Percentiles rank a stretch among this genome's conserved stretches.
Evolutionary conservation across 306 rosid genomes (phyloP).

Genomic region (Glycine soja): DNA sequence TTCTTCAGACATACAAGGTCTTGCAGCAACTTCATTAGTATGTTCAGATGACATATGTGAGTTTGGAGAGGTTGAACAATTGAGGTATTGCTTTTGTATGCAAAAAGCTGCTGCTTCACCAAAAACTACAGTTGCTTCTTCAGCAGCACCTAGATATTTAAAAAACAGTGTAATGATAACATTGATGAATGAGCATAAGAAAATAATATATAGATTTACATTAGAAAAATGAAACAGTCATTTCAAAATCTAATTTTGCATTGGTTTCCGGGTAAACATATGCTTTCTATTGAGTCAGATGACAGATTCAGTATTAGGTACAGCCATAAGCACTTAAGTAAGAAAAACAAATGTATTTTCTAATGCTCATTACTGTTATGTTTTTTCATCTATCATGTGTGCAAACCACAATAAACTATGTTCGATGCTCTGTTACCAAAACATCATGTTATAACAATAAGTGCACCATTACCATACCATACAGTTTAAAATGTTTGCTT

Average conservation of each 20-base stretch:
- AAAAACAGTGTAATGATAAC: conserved; percentile 7
- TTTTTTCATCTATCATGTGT: background rate
- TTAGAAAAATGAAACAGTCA: conserved; percentile 7
- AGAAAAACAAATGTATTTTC: background rate
- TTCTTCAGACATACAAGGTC: conserved; percentile 65
- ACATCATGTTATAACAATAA: conserved; percentile 4
- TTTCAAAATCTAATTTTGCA: conserved; percentile 32
- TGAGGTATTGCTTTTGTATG: conserved; percentile 77
- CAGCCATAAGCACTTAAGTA: conserved; percentile 23
- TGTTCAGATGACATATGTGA: conserved; percentile 59
- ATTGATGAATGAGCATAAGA: background rate
- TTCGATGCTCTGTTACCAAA: background rate
- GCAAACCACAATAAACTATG: background rate
- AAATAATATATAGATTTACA: conserved; percentile 10
- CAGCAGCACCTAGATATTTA: conserved; percentile 76
- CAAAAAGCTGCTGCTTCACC: conserved; percentile 84
- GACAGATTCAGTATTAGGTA: conserved; percentile 26
- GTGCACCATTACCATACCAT: conserved; percentile 25
- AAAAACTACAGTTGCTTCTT: conserved; percentile 83
- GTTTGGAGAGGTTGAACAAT: conserved; percentile 61
- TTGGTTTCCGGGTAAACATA: background rate
- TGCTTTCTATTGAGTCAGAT: background rate
- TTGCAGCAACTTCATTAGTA: conserved; percentile 50
- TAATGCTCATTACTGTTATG: background rate
- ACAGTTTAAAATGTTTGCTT: conserved; percentile 7